Evolutionary conservation across 768 basidiomycete genomes (phyloP).

Genomic region (Lentinula sp.): DNA sequence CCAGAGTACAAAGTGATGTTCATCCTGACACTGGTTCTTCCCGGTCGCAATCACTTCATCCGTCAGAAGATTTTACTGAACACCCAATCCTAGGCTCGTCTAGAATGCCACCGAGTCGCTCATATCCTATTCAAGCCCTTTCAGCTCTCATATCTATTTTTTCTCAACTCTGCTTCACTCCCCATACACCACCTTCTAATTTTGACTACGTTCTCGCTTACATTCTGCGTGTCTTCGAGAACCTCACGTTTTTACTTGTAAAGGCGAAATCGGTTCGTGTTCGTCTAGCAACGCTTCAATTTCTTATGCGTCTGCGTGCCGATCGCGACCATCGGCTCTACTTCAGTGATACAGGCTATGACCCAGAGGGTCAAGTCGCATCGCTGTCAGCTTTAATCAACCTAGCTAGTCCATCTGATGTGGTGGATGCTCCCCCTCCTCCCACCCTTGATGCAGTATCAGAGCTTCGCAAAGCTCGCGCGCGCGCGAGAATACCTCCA

Average conservation of each 20-base stretch:
- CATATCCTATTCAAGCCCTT: conserved; percentile 49
- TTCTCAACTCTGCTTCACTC: conserved; percentile 65
- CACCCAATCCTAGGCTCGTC: conserved; percentile 19
- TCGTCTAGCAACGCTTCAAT: conserved; percentile 72
- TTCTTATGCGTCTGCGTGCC: conserved; percentile 82
- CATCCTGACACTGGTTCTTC: conserved; percentile 61
- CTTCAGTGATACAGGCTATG: conserved; percentile 42
- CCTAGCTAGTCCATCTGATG: conserved; percentile 25
- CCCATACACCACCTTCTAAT: conserved; percentile 49
- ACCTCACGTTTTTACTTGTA: conserved; percentile 41
- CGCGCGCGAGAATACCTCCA: conserved; percentile 27
- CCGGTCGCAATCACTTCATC: conserved; percentile 51
- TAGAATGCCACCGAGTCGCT: conserved; percentile 13
- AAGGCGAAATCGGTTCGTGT: conserved; percentile 49
- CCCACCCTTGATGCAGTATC: conserved; percentile 7
- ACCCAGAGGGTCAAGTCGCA: conserved; percentile 49
- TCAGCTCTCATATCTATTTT: conserved; percentile 62
- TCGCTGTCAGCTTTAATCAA: conserved; percentile 62
- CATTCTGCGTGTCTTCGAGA: conserved; percentile 46
- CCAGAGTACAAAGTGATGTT: conserved; percentile 55
- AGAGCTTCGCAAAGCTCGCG: conserved; percentile 38
- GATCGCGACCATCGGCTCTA: conserved; percentile 88
- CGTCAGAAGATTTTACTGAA: conserved; percentile 30
- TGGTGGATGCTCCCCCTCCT: conserved; percentile 1
- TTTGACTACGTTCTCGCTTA: conserved; percentile 39